Base-by-base conservation (phyloP, 2,329 filamentous ascomycete genomes). In the Fusarium domesticum region DNA sequence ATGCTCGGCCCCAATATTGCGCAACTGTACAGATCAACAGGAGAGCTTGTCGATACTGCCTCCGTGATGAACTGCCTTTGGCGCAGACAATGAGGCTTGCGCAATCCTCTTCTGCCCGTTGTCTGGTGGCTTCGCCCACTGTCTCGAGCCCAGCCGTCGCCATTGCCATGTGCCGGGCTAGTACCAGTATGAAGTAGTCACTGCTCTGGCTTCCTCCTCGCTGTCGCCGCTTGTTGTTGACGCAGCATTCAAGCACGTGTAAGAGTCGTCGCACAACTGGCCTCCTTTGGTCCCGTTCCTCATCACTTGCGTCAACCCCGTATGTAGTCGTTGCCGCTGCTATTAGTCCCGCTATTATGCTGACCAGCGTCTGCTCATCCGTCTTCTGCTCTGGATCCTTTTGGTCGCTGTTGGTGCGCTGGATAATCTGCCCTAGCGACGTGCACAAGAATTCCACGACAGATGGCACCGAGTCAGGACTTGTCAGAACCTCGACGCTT, bases 1-100 rank as follows among this genome's bases (percentile, higher is more conserved):
- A 65, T 17, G 66, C 64, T 45, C 72, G 71, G 14, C 72, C 68
- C 50, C 73, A 76, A 51, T 66, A 73, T 23, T 73, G 70, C 3
- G 76, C 71, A 10, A 78, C 60, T 6, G 69, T 71, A 44, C 70
- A 71, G 20, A 73, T 56, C 30, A 80, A 64, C 2, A 62, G 55
- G 5, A 70, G 57, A 0, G 68, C 53, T 25, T 64, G 59, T 6
- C 43, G 56, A 42, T 64, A 64, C 31, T 57, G 53, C 28, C 39
- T 15, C 34, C 55, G 50, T 12, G 47, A 41, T 20, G 50, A 35
- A 10, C 32, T 37, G 18, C 49, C 46, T 19, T 54, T 38, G 40
- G 40, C 23, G 49, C 42, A 36, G 60, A 43, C 37, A 59, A 37
- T 33, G 7, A 28, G 23, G 14, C 44, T 50, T 18, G 48, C 33